Conservation (phyloP, 495 filamentous ascomycete genomes). For the Xylaria curta region DNA sequence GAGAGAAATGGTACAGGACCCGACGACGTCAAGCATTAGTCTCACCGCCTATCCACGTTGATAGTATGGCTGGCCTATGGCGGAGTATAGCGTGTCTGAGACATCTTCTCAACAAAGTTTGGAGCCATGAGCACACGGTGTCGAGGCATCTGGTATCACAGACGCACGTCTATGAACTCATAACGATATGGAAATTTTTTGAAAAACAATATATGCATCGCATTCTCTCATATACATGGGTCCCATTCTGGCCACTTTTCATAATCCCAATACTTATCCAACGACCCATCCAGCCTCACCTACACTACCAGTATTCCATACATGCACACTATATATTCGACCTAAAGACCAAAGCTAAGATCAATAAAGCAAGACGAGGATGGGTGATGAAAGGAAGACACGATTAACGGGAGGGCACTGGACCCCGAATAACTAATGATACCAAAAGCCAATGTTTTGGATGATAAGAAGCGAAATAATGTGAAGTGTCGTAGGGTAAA, state of each 20-base stretch:
- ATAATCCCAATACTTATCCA: neutral
- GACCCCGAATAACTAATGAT: neutral
- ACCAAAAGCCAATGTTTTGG: neutral
- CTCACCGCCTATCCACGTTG: conserved; percentile 27
- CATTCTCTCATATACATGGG: neutral
- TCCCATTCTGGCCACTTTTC: neutral
- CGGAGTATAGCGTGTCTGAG: neutral
- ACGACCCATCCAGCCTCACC: neutral
- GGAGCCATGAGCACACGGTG: neutral
- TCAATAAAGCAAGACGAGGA: neutral
- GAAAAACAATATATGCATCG: conserved; percentile 7
- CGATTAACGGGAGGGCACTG: neutral
- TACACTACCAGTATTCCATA: neutral
- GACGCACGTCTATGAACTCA: neutral
- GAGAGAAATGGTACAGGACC: conserved; percentile 56
- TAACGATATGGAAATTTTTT: too few species aligned
- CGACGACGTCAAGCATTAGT: conserved; percentile 34
- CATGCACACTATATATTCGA: conserved; percentile 5
- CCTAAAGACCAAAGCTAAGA: neutral
- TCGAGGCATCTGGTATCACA: neutral
- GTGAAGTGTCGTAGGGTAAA: conserved; percentile 27
- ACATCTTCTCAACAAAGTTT: neutral
- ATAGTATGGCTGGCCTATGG: conserved; percentile 8
- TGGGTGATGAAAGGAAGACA: neutral
- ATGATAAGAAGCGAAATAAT: conserved; percentile 21